Percentiles rank a stretch among this genome's conserved stretches.
Conservation (phyloP, 2,329 filamentous ascomycete genomes). For the Aspergillus fumigatus region DNA sequence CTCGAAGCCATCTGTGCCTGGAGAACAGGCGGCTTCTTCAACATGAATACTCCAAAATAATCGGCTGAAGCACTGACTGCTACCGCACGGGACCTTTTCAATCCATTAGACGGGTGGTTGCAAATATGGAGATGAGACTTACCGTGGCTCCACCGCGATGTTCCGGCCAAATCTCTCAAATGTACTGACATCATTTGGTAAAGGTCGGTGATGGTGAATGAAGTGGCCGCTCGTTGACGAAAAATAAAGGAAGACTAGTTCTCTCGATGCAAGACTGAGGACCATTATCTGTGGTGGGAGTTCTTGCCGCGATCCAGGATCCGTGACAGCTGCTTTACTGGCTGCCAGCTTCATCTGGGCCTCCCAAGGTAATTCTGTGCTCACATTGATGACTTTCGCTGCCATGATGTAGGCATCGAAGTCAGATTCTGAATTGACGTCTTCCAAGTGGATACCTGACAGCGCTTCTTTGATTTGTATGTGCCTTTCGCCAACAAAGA, state of each 20-base stretch:
- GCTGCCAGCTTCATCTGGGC: conserved; percentile 24
- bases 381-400: conserved; percentile 67
- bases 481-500: conserved; percentile 77
- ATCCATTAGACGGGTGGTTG: conserved; percentile 8
- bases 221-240: conserved; percentile 52
- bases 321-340: conserved; percentile 6
- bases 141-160: conserved; percentile 75
- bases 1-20: conserved; percentile 46
- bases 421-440: conserved; percentile 72
- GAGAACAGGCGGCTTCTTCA: conserved; percentile 55
- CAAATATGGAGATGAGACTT: conserved; percentile 26
- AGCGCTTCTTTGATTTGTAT: conserved; percentile 74
- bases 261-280: conserved; percentile 67
- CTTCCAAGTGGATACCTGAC: conserved; percentile 62
- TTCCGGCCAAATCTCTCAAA: conserved; percentile 57
- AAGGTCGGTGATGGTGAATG: conserved; percentile 53
- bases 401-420: conserved; percentile 76
- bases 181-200: conserved; percentile 53
- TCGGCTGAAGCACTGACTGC: conserved; percentile 68
- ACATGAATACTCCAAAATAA: conserved; percentile 66
- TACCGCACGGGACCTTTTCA: conserved; percentile 49
- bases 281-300: conserved; percentile 78
- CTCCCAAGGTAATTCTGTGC: conserved; percentile 38
- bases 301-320: conserved; percentile 12
- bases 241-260: conserved; percentile 73